phyloP scores from a whole-genome alignment of 2,329 filamentous ascomycete genomes.

The Ophiostoma ulmi region DNA sequence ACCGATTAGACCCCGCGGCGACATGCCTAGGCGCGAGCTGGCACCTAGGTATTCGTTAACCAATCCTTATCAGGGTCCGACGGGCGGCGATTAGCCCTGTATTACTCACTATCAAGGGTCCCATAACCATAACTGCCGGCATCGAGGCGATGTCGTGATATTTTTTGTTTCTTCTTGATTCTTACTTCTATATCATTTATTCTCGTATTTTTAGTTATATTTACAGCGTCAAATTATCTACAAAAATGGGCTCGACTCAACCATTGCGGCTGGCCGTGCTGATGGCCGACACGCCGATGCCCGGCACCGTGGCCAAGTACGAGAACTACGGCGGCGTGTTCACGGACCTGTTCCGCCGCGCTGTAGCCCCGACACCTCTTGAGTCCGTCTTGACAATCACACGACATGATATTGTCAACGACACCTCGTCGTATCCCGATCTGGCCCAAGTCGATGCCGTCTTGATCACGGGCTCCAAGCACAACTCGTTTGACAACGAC shows the following conservation, averaged over 20 bases:
- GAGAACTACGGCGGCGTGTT: slow-evolving; percentile 70
- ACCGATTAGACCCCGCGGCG: not conserved
- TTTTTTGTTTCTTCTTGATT: not conserved
- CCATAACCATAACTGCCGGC: not conserved
- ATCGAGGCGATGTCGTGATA: not conserved
- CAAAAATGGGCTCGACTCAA: slow-evolving; percentile 24
- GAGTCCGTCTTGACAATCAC: slow-evolving; percentile 52
- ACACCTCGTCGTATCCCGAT: slow-evolving; percentile 62
- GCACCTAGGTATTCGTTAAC: not conserved
- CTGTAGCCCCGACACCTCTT: slow-evolving; percentile 43
- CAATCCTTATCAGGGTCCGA: slow-evolving; percentile 8
- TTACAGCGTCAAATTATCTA: not conserved
- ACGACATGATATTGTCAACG: slow-evolving; percentile 65
- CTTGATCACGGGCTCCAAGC: slow-evolving; percentile 70
- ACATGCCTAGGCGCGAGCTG: not conserved
- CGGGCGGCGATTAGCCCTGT: slow-evolving; percentile 4
- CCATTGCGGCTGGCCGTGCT: slow-evolving; percentile 73
- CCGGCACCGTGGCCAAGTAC: slow-evolving; percentile 58
- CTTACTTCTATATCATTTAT: not conserved
- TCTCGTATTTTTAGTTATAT: not conserved
- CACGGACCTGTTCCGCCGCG: slow-evolving; percentile 52
- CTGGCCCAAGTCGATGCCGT: slow-evolving; percentile 74
- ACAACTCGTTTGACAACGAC: slow-evolving; percentile 67
- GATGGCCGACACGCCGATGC: slow-evolving; percentile 76
- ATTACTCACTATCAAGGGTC: slow-evolving; percentile 12